Evolutionary conservation across 768 basidiomycete species (phyloP), one percentile per base, ranked within the genome.

Genomic region (Auriscalpium vulgare): DNA sequence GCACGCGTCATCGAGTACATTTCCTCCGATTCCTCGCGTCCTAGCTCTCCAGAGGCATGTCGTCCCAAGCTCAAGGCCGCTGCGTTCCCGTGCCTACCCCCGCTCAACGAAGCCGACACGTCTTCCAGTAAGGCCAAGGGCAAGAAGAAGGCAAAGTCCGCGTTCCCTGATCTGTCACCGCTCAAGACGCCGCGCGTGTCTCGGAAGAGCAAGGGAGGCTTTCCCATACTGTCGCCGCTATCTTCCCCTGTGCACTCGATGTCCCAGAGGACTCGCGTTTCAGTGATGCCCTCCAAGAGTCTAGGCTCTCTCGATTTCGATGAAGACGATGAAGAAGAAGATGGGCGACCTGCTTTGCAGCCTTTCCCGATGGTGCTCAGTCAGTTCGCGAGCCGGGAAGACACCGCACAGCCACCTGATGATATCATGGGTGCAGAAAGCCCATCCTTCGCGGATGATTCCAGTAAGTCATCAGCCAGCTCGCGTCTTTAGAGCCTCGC

Each of bases 301-400:
- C n/a, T 44, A 36, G 3, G 23, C 19, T 21, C 19, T 6, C n/a
- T 50, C 21, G 50, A 54, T 29, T 17, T 36, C 14, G 43, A 47
- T 19, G 53, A 55, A n/a, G 52, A 61, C 21, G 58, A 49, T 9
- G 45, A 40, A 11, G 55, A 56, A n/a, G 36, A 47, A 21, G 38
- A 37, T 34, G 46, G 37, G 29, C 23, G 53, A 59, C 23, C 40
- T 21, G 47, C 37, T 16, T 52, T 56, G 36, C 60, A 53, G 37
- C 60, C 60, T 37, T 62, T 62, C 17, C 60, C 60, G 34, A 60
- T 61, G 60, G 17, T 51, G 1, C 36, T 52, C 23, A 54, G 35
- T 23, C 51, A 38, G 19, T 45, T 34, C 37, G 19, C 51, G 14
- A 43, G 10, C 29, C 29, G 34, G 37, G 11, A 53, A 51, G 38